Conservation (phyloP, 305 asterid genomes). For the Ilex paraguariensis region DNA sequence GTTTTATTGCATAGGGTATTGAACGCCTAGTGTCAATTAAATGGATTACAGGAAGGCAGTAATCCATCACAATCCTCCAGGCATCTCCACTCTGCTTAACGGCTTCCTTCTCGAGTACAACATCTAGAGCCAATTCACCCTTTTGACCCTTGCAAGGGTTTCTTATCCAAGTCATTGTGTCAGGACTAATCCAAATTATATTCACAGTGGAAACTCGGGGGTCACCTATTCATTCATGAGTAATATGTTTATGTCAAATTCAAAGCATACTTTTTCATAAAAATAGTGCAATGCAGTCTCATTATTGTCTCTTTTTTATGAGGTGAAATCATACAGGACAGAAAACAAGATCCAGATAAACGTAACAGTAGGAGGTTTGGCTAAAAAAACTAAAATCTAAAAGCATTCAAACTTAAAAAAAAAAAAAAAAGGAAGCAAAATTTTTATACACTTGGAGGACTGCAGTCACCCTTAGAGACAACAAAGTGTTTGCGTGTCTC, state of each 20-base stretch:
- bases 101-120: constrained; percentile 75
- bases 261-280: background rate
- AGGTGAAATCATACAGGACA: background rate
- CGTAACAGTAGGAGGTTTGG: too few species aligned
- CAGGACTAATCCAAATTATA: constrained; percentile 70
- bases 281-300: background rate
- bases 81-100: constrained; percentile 82
- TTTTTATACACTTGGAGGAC: too few species aligned
- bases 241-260: constrained; percentile 10
- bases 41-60: constrained; percentile 82
- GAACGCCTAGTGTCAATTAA: constrained; percentile 77
- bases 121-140: constrained; percentile 85
- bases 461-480: too few species aligned
- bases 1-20: constrained; percentile 81
- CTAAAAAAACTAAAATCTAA: too few species aligned
- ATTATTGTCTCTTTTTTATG: background rate
- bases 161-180: constrained; percentile 73
- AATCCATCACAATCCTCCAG: constrained; percentile 90
- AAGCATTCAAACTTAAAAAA: too few species aligned
- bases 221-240: constrained; percentile 61
- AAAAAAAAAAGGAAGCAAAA: too few species aligned
- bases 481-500: too few species aligned
- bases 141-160: constrained; percentile 50
- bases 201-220: constrained; percentile 72
- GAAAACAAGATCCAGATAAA: background rate